These are phyloP conservation scores for Morella rubra DNA, from an alignment of 306 rosid genomes.

Conservation along the genomic window DNA sequence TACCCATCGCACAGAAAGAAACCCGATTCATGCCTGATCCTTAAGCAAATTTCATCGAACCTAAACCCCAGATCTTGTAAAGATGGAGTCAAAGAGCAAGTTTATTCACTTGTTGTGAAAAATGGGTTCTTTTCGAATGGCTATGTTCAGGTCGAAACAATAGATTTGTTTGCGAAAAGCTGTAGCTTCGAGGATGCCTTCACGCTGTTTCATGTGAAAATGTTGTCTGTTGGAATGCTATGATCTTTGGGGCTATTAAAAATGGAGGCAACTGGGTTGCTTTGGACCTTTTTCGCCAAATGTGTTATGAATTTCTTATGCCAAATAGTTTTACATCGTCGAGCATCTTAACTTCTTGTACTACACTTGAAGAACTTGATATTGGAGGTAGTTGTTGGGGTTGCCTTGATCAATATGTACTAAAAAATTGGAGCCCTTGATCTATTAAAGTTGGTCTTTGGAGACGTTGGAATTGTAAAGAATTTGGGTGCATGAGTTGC, in stretches of 20 bases:
- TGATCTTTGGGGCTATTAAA: conserved; percentile 64
- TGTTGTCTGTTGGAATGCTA: conserved; percentile 60
- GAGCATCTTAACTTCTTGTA: conserved; percentile 60
- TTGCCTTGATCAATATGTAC: conserved; percentile 60
- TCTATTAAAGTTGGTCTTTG: conserved; percentile 51
- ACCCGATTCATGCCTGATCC: too few relatives aligned
- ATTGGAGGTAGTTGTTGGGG: conserved; percentile 27
- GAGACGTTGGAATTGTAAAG: conserved; percentile 40
- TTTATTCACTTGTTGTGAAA: conserved; percentile 39
- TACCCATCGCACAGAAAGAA: too few relatives aligned
- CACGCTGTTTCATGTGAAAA: conserved; percentile 51
- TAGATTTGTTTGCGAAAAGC: conserved; percentile 39
- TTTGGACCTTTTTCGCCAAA: conserved; percentile 49
- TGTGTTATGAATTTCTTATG: conserved; percentile 36
- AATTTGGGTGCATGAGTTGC: conserved; percentile 52
- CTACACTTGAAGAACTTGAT: conserved; percentile 49
- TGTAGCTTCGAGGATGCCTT: conserved; percentile 35
- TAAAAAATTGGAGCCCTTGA: conserved; percentile 60
- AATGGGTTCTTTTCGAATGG: too few relatives aligned
- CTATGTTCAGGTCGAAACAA: conserved; percentile 41
- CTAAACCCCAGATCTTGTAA: too few relatives aligned
- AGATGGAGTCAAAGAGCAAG: too few relatives aligned
- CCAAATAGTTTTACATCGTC: conserved; percentile 69
- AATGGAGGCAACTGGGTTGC: conserved; percentile 54
- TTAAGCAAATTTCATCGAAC: too few relatives aligned